A percentile compares a stretch with the other conserved stretches of the same genome.
Conservation (phyloP, 2,329 filamentous ascomycete species). For the Cladophialophora immunda region DNA sequence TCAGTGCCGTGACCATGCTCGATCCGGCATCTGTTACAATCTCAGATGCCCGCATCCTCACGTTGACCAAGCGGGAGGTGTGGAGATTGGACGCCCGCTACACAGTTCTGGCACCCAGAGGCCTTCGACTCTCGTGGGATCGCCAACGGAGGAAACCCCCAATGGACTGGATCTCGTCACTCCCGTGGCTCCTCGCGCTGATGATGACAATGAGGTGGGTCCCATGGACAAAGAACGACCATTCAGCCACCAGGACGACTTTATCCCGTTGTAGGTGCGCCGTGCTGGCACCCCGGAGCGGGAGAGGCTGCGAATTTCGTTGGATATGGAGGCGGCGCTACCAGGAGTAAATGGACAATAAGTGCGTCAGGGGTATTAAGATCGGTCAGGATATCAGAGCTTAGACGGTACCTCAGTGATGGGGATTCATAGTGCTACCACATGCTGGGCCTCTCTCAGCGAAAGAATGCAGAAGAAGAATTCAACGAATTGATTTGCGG, state of each 20-base stretch:
- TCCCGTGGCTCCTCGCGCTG: conserved; percentile 28
- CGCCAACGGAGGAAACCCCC: conserved; percentile 50
- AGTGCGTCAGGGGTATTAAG: not conserved
- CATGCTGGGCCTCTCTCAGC: not conserved
- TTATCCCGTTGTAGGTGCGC: conserved; percentile 20
- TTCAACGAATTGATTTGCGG: not conserved
- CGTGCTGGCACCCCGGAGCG: not conserved
- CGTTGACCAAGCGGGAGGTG: conserved; percentile 84
- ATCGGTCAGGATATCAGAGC: not conserved
- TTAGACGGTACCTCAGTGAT: not conserved
- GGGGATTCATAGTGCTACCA: not conserved
- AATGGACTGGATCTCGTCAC: conserved; percentile 8
- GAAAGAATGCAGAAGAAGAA: not conserved
- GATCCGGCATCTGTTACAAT: conserved; percentile 82
- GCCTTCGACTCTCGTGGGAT: conserved; percentile 37
- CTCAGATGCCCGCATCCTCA: conserved; percentile 86
- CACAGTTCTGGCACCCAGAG: conserved; percentile 44
- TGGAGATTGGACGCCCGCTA: conserved; percentile 55
- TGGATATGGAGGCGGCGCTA: not conserved
- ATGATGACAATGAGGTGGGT: conserved; percentile 45
- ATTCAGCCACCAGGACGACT: conserved; percentile 29
- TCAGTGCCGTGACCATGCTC: conserved; percentile 95
- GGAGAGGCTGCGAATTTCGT: not conserved
- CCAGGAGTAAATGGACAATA: not conserved
- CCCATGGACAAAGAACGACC: conserved; percentile 31